Conservation (phyloP, 306 rosid species). For the Mucuna pruriens region DNA sequence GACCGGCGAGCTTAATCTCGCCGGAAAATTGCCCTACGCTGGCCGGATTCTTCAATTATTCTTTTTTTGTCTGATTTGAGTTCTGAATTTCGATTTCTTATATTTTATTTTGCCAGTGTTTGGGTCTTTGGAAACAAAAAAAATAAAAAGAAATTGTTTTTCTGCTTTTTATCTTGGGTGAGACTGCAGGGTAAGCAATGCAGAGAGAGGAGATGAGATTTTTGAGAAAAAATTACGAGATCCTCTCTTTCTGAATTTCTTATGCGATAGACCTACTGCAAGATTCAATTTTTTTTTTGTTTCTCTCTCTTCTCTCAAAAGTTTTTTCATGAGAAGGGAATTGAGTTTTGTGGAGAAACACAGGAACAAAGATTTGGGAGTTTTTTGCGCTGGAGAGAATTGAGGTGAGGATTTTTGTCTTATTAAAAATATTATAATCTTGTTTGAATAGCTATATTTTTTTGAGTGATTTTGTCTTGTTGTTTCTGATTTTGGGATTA, state of each 20-base stretch:
- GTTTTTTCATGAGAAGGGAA: background rate
- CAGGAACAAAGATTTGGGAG: slow-evolving; percentile 24
- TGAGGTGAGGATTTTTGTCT: slow-evolving; percentile 43
- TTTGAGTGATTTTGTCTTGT: background rate
- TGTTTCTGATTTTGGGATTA: background rate
- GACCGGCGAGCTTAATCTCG: slow-evolving; percentile 61
- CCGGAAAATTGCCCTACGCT: slow-evolving; percentile 43
- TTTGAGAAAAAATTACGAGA: slow-evolving; percentile 27
- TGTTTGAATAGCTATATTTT: background rate
- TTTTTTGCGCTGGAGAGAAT: background rate
- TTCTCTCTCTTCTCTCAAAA: background rate
- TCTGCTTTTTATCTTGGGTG: slow-evolving; percentile 33
- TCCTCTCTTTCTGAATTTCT: slow-evolving; percentile 32
- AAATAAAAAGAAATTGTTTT: background rate
- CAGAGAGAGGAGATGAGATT: slow-evolving; percentile 34
- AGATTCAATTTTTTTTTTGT: background rate
- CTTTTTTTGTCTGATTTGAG: slow-evolving; percentile 25
- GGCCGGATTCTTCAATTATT: slow-evolving; percentile 23
- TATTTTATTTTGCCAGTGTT: background rate
- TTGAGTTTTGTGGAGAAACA: slow-evolving; percentile 26
- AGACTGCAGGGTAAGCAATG: slow-evolving; percentile 40
- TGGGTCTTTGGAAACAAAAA: slow-evolving; percentile 23
- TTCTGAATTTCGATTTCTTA: background rate
- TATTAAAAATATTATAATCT: background rate
- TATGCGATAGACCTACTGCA: background rate